Percentiles rank a stretch among this genome's conserved stretches.
Evolutionary conservation across 1,284 basidiomycete genomes (phyloP).

Genomic region (Cutaneotrichosporon dermatis): DNA sequence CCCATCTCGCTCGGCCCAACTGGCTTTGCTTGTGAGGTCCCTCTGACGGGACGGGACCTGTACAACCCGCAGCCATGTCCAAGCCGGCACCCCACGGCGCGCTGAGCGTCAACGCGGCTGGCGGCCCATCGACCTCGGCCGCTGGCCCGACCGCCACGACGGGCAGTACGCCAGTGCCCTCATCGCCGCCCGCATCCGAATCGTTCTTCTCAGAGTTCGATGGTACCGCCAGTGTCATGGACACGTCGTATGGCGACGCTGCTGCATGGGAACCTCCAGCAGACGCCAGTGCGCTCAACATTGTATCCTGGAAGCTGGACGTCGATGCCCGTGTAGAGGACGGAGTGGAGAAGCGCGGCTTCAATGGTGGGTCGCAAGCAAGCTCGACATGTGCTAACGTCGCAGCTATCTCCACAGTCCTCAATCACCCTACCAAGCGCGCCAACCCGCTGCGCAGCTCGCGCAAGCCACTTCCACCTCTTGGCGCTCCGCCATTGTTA

Average conservation of each 20-base stretch:
- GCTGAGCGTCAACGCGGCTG: background rate
- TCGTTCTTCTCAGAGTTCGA: slow-evolving; percentile 45
- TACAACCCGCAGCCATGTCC: slow-evolving; percentile 23
- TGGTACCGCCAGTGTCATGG: slow-evolving; percentile 41
- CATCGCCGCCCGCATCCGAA: slow-evolving; percentile 43
- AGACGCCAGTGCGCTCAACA: slow-evolving; percentile 32
- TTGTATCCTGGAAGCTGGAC: slow-evolving; percentile 41
- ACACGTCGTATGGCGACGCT: slow-evolving; percentile 30
- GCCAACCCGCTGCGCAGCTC: slow-evolving; percentile 81
- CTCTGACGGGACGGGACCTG: background rate
- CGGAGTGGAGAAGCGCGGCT: slow-evolving; percentile 42
- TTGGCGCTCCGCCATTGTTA: slow-evolving; percentile 60
- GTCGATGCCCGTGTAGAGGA: slow-evolving; percentile 28
- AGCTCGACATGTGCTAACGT: background rate
- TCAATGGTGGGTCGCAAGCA: slow-evolving; percentile 32
- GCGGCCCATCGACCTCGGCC: background rate
- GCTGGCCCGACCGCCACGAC: background rate
- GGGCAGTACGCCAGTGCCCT: slow-evolving; percentile 26
- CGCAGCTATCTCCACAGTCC: slow-evolving; percentile 64
- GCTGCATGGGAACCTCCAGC: slow-evolving; percentile 30
- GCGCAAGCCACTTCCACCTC: slow-evolving; percentile 63
- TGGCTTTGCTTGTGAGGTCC: background rate
- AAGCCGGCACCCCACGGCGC: slow-evolving; percentile 17
- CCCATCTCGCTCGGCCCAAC: background rate
- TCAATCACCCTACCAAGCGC: slow-evolving; percentile 78